These are phyloP conservation scores for Pythium inflatum DNA, from an alignment of 352 stramenopile species.

Conservation along the genomic window DNA sequence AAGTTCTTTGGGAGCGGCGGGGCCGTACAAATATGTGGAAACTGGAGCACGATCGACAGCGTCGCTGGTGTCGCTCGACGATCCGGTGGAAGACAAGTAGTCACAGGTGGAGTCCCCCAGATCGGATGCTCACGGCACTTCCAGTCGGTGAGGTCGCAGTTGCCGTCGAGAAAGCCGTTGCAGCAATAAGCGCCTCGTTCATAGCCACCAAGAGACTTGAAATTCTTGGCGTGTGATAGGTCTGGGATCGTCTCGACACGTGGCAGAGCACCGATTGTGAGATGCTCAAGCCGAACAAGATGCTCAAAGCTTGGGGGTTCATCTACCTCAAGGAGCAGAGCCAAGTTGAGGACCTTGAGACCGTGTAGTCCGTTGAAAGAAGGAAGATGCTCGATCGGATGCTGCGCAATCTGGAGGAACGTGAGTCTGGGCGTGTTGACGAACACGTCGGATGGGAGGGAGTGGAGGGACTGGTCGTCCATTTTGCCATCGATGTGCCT, in stretches of 20 bases:
- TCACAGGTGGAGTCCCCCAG: neutral
- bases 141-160: neutral
- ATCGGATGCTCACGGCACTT: neutral
- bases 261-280: conserved; percentile 28
- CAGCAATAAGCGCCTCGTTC: conserved; percentile 27
- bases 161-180: conserved; percentile 3
- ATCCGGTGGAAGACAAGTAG: neutral
- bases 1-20: neutral
- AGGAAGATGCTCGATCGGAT: neutral
- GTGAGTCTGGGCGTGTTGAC: neutral
- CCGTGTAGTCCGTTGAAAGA: neutral
- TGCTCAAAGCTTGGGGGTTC: conserved; percentile 22
- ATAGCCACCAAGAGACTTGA: conserved; percentile 28
- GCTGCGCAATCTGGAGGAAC: neutral
- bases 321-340: neutral
- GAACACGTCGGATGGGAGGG: neutral
- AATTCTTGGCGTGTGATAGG: conserved; percentile 11
- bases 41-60: neutral
- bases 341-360: neutral
- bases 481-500: neutral
- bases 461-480: neutral
- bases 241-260: conserved; percentile 32
- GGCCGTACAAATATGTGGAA: neutral
- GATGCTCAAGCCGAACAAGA: conserved; percentile 30
- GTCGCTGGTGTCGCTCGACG: neutral